Base-by-base conservation (phyloP, 2,329 filamentous ascomycete genomes). In the Endoconidiophora laricicola region DNA sequence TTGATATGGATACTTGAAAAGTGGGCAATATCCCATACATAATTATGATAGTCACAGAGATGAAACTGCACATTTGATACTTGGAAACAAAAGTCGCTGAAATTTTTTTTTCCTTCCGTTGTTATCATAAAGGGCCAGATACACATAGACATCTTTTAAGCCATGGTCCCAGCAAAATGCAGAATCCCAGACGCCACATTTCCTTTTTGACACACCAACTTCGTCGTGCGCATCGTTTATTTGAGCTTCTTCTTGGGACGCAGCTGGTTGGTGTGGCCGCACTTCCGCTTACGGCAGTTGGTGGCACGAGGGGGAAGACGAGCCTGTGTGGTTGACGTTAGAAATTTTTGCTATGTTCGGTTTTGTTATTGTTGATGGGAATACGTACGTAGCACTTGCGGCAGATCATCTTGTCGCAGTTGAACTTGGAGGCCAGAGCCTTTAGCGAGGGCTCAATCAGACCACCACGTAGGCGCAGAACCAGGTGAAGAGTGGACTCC, bases 201-300 rank as follows among this genome's bases (percentile, higher is more conserved):
- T 54, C 52, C 52, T 54, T 54, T 63, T 63, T 63, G 59, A 58
- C 56, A 56, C 44, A 52, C 47, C 47, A 42, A 49, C 23, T 16
- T 46, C 46, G 37, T 53, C 50, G 52, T 45, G 48, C 48, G 52
- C 45, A 64, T 65, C 61, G 63, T 66, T 63, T 70, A 72, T 76
- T 95, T 94, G 69, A 94, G 81, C 90, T 98, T 98, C 88, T 98
- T 98, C 90, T 98, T 98, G 72, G 91, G 91, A 74, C 91, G 86
- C 69, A 98, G 86, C 82, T 98, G 91, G 86, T 96, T 96, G 76
- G 83, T 93, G 83, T 96, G 91, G 58, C 90, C 91, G 74, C 90
- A 96, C 82, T 96, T 96, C 78, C 88, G 88, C 87, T 96, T 96
- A 66, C 88, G 81, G 86, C 91, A 98, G 85, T 98, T 98, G 79